A percentile compares a stretch with the other conserved stretches of the same genome.
These are phyloP conservation scores for Ustilago bromivora DNA, from an alignment of 1,284 basidiomycete species.

Conservation along the genomic window DNA sequence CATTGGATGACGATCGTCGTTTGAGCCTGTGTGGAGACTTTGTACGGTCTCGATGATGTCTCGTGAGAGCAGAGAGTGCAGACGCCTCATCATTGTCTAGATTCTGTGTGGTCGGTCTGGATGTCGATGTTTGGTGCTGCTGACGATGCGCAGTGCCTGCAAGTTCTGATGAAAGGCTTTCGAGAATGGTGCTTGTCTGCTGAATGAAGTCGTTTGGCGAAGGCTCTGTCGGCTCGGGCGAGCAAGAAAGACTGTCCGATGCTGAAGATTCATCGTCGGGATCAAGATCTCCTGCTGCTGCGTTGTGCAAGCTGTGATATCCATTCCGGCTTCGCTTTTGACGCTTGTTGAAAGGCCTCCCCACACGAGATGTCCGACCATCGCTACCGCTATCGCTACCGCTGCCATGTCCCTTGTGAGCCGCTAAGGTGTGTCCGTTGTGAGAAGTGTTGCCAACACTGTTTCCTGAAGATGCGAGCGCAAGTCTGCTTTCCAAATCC, in stretches of 20 bases:
- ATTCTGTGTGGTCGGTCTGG: constrained; percentile 24
- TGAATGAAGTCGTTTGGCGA: constrained; percentile 47
- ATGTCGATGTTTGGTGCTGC: background rate
- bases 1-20: constrained; percentile 41
- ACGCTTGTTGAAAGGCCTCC: constrained; percentile 11
- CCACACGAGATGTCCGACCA: constrained; percentile 3
- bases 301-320: constrained; percentile 10
- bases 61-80: constrained; percentile 30
- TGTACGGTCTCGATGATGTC: constrained; percentile 32
- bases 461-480: constrained; percentile 22
- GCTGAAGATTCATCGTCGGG: constrained; percentile 19
- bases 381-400: constrained; percentile 16
- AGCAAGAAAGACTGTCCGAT: constrained; percentile 21
- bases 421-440: background rate
- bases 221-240: constrained; percentile 20
- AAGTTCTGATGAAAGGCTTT: constrained; percentile 43
- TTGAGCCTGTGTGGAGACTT: constrained; percentile 34
- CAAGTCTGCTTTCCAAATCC: constrained; percentile 39
- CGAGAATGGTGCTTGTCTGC: constrained; percentile 48
- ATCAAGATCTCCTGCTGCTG: constrained; percentile 5
- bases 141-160: constrained; percentile 27
- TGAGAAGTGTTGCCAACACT: background rate
- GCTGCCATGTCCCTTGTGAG: background rate
- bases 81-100: constrained; percentile 45
- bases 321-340: constrained; percentile 18